phyloP scores from a whole-genome alignment of 495 filamentous ascomycete genomes.

The Penicillium silybi region DNA sequence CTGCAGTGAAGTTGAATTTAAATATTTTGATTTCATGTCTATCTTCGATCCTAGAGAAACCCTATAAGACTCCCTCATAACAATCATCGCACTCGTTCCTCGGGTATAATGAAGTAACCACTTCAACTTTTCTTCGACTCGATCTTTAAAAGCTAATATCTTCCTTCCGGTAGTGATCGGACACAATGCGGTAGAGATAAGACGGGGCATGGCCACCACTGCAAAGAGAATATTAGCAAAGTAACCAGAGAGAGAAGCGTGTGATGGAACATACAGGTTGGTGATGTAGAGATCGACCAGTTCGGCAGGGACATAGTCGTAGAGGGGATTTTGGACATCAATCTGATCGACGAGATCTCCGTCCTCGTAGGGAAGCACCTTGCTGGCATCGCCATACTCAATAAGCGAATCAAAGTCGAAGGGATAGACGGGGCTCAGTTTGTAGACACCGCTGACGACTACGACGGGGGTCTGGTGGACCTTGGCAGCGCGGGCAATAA shows the following conservation, averaged over 20 bases:
- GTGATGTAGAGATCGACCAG: conserved; percentile 87
- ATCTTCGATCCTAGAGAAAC: conserved; percentile 1
- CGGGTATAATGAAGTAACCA: conserved; percentile 13
- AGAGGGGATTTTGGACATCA: conserved; percentile 74
- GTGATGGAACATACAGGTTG: conserved; percentile 67
- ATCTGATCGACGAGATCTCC: conserved; percentile 70
- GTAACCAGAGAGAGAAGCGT: background rate
- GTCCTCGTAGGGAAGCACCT: conserved; percentile 68
- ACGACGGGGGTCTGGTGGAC: conserved; percentile 77
- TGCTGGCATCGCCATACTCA: conserved; percentile 75
- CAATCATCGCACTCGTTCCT: conserved; percentile 20
- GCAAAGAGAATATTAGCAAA: conserved; percentile 4
- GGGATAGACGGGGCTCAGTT: conserved; percentile 83
- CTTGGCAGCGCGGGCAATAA: conserved; percentile 78
- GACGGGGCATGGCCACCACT: conserved; percentile 78
- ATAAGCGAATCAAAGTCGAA: conserved; percentile 72
- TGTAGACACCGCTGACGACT: conserved; percentile 80
- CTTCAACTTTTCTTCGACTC: conserved; percentile 1
- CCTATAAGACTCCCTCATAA: conserved; percentile 14
- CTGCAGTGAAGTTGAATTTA: too few relatives aligned
- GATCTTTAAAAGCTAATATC: conserved; percentile 62
- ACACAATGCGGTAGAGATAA: conserved; percentile 75
- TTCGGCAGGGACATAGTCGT: conserved; percentile 78
- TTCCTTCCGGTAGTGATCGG: conserved; percentile 80
- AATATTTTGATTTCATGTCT: conserved; percentile 9